A percentile compares a stretch with the other conserved stretches of the same genome.
These are phyloP conservation scores for Hypericum perforatum DNA, from an alignment of 345 rosid species.

Conservation along the genomic window DNA sequence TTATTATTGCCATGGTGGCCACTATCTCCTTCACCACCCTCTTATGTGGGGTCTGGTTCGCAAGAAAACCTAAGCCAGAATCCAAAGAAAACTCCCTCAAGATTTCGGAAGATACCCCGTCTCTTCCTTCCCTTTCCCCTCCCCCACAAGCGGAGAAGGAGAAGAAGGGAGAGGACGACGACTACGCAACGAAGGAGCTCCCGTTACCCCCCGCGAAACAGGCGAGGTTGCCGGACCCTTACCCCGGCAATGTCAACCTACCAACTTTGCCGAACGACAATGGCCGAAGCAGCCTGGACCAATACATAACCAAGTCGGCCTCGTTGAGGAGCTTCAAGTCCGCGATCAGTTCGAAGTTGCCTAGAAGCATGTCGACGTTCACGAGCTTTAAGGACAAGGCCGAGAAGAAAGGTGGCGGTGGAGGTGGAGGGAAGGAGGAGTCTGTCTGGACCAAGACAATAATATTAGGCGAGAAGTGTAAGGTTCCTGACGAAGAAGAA, in stretches of 20 bases:
- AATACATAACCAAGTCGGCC: conserved; percentile 11
- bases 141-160: background rate
- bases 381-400: conserved; percentile 7
- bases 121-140: background rate
- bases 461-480: conserved; percentile 65
- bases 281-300: conserved; percentile 2
- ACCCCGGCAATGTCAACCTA: too few relatives aligned
- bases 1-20: conserved; percentile 21
- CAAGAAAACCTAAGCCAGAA: conserved; percentile 12
- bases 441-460: conserved; percentile 52
- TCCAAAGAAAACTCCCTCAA: background rate
- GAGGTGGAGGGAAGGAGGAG: conserved; percentile 33
- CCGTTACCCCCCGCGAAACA: conserved; percentile 37
- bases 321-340: conserved; percentile 4
- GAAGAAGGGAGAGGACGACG: background rate
- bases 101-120: background rate
- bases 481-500: conserved; percentile 31
- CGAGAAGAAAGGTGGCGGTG: conserved; percentile 14
- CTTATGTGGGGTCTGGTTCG: conserved; percentile 34
- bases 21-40: conserved; percentile 26
- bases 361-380: conserved; percentile 25
- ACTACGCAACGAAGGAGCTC: conserved; percentile 7
- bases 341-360: conserved; percentile 24
- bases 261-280: too few relatives aligned
- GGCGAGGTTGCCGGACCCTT: conserved; percentile 21